A percentile compares a stretch with the other conserved stretches of the same genome.
Conservation (phyloP, 306 rosid genomes). For the Prunus mira region DNA sequence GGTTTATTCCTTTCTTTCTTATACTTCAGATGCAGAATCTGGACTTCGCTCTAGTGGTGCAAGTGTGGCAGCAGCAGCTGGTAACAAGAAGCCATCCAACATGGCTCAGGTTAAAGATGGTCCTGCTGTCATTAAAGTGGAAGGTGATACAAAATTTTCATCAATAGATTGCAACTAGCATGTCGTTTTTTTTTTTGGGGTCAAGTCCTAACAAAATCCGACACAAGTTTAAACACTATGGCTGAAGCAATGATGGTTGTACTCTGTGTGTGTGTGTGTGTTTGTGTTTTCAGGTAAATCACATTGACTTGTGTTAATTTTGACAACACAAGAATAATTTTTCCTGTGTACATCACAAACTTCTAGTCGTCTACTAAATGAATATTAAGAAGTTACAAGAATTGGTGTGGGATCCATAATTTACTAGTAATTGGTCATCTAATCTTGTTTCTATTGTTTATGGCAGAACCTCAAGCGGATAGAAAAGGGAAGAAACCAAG, state of each 20-base stretch:
- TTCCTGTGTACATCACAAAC: not conserved
- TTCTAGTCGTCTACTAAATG: not conserved
- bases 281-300: not conserved
- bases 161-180: not conserved
- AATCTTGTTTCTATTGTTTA: constrained; percentile 5
- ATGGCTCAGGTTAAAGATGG: constrained; percentile 58
- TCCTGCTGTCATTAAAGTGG: constrained; percentile 57
- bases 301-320: not conserved
- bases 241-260: not conserved
- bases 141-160: constrained; percentile 52
- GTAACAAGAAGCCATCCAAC: constrained; percentile 70
- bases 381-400: not conserved
- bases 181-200: not conserved
- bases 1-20: constrained; percentile 24
- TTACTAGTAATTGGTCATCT: constrained; percentile 5
- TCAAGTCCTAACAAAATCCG: not conserved
- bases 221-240: not conserved
- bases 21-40: constrained; percentile 53
- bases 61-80: constrained; percentile 35
- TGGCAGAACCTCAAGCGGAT: constrained; percentile 68
- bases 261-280: not conserved
- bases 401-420: not conserved
- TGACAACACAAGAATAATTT: not conserved
- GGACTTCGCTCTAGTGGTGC: constrained; percentile 38
- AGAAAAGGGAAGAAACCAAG: constrained; percentile 66